Conservation (phyloP, 208 protist species). For the Blechomonas ayalai region DNA sequence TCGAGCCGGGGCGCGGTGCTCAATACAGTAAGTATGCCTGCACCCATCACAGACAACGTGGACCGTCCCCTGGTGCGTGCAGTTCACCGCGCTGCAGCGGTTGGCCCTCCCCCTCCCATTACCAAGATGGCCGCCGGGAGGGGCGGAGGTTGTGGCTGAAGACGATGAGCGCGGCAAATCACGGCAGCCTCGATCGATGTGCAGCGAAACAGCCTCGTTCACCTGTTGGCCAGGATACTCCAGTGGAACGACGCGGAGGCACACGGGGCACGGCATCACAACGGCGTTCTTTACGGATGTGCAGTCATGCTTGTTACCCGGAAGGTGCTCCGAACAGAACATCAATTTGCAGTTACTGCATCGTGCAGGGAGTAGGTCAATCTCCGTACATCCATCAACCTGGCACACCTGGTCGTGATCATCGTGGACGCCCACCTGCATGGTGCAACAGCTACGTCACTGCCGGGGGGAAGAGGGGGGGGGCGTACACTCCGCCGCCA, state of each 20-base stretch:
- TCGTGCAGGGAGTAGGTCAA: conserved; percentile 54
- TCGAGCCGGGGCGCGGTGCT: conserved; percentile 46
- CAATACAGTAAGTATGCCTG: conserved; percentile 56
- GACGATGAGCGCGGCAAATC: conserved; percentile 8
- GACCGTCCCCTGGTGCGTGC: conserved; percentile 22
- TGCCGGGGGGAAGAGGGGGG: too few relatives aligned
- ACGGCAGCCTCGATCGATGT: conserved; percentile 70
- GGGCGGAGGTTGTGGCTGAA: neutral
- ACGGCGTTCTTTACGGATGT: conserved; percentile 20
- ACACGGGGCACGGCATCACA: conserved; percentile 42
- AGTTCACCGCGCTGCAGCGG: conserved; percentile 36
- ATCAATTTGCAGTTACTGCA: conserved; percentile 64
- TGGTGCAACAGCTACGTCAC: too few relatives aligned
- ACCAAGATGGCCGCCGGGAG: conserved; percentile 1
- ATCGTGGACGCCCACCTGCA: conserved; percentile 84
- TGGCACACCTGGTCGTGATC: conserved; percentile 60
- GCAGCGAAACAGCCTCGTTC: conserved; percentile 65
- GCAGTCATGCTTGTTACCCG: conserved; percentile 53
- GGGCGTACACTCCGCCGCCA: too few relatives aligned
- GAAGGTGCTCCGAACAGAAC: conserved; percentile 78
- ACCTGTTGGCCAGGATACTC: conserved; percentile 41
- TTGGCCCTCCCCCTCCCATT: conserved; percentile 6
- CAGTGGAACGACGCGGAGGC: conserved; percentile 32
- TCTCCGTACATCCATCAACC: conserved; percentile 54
- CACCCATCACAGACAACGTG: conserved; percentile 53